Evolutionary conservation across 805 yeast genomes (phyloP).

Genomic region (Yarrowia divulgata): DNA sequence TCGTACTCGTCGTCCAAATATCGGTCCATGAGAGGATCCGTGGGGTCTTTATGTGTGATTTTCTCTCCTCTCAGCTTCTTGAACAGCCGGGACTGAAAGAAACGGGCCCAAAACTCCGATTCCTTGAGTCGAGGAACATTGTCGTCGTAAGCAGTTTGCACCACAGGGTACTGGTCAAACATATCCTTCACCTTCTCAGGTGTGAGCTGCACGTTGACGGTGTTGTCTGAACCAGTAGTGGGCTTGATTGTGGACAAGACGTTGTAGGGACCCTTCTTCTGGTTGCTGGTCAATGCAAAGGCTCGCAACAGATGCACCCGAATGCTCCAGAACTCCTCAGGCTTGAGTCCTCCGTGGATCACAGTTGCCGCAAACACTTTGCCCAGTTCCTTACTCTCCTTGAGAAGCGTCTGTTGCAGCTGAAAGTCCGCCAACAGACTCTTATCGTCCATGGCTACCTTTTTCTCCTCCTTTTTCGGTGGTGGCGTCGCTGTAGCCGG

Average conservation of each 20-base stretch:
- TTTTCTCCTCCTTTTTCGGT: slow-evolving; percentile 47
- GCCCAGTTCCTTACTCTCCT: slow-evolving; percentile 72
- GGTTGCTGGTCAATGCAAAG: slow-evolving; percentile 82
- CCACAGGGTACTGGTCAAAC: slow-evolving; percentile 91
- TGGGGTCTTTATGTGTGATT: slow-evolving; percentile 74
- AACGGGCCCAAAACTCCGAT: slow-evolving; percentile 95
- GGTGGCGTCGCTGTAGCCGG: slow-evolving; percentile 49
- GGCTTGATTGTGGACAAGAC: slow-evolving; percentile 94
- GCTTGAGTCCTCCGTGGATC: slow-evolving; percentile 69
- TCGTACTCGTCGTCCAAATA: slow-evolving; percentile 63
- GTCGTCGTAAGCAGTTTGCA: slow-evolving; percentile 86
- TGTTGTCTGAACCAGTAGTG: slow-evolving; percentile 89
- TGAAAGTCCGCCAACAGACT: slow-evolving; percentile 72
- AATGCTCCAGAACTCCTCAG: slow-evolving; percentile 86
- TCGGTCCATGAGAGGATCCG: slow-evolving; percentile 84
- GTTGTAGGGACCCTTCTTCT: slow-evolving; percentile 90
- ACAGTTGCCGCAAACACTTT: slow-evolving; percentile 87
- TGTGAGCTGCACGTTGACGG: slow-evolving; percentile 90
- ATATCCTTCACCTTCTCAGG: slow-evolving; percentile 88
- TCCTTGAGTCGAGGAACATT: slow-evolving; percentile 88
- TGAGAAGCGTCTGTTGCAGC: slow-evolving; percentile 77
- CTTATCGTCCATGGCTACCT: slow-evolving; percentile 58
- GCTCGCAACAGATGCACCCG: slow-evolving; percentile 81
- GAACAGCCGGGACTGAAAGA: slow-evolving; percentile 88
- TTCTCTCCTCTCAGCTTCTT: slow-evolving; percentile 89